phyloP scores from a whole-genome alignment of 192 early-diverging fungal species.

The Gryganskiella cystojenkinii region DNA sequence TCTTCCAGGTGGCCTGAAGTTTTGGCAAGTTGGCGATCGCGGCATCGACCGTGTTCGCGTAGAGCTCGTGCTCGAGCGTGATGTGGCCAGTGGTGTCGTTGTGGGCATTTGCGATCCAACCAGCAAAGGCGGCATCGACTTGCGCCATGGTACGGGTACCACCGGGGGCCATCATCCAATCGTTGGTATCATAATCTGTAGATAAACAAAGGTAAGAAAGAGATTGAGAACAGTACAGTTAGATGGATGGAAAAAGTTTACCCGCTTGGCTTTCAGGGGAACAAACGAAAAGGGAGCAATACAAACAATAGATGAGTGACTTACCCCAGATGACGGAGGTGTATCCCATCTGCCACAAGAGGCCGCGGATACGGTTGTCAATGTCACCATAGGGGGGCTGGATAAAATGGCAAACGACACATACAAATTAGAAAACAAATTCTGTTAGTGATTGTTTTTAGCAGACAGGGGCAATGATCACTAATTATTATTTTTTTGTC shows the following conservation, averaged over 20 bases:
- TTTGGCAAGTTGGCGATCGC: conserved; percentile 56
- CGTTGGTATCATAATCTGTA: conserved; percentile 60
- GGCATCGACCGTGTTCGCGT: conserved; percentile 51
- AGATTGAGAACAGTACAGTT: too few species aligned
- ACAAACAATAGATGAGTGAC: too few species aligned
- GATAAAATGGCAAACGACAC: conserved; percentile 6
- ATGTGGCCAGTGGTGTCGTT: conserved; percentile 55
- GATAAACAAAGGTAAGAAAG: too few species aligned
- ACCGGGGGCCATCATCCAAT: conserved; percentile 56
- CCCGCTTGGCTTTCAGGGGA: too few species aligned
- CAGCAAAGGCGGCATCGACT: conserved; percentile 48
- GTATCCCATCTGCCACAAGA: conserved; percentile 48
- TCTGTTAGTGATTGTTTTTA: too few species aligned
- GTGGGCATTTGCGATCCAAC: conserved; percentile 54
- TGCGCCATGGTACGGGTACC: conserved; percentile 25
- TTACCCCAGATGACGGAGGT: conserved; percentile 61
- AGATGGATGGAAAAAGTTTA: too few species aligned
- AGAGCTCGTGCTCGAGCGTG: conserved; percentile 60
- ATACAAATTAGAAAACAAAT: too few species aligned
- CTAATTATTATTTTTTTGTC: too few species aligned
- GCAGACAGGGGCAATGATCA: too few species aligned
- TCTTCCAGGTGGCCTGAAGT: conserved; percentile 42
- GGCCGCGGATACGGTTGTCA: conserved; percentile 31
- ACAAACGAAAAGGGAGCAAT: too few species aligned
- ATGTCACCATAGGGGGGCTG: conserved; percentile 48